Conservation (phyloP, 169 alveolate species). For the Eimeria brunetti region DNA sequence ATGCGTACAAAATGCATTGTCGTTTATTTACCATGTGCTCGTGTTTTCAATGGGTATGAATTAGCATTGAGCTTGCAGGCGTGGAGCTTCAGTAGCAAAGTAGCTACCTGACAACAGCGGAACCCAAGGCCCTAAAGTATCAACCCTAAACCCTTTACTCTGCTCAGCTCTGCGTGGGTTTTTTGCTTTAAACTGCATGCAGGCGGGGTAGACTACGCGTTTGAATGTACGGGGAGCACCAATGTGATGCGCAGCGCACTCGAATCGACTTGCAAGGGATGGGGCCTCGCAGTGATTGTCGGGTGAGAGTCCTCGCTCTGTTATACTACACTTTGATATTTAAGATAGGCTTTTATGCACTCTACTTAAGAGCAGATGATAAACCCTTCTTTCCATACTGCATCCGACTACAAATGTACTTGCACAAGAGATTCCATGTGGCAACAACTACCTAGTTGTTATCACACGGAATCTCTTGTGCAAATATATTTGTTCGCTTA, state of each 20-base stretch:
- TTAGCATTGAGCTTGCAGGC: background rate
- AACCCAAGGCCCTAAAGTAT: background rate
- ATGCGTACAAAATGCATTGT: background rate
- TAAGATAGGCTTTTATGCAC: background rate
- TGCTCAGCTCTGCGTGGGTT: background rate
- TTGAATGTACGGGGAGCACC: constrained; percentile 92
- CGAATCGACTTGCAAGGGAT: constrained; percentile 89
- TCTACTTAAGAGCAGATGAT: background rate
- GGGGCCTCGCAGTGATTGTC: constrained; percentile 88
- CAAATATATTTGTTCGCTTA: too few species aligned
- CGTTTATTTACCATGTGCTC: background rate
- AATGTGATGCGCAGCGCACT: constrained; percentile 89
- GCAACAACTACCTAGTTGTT: background rate
- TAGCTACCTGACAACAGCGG: background rate
- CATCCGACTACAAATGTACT: background rate
- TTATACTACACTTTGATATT: background rate
- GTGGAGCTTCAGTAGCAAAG: background rate
- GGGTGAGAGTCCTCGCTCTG: constrained; percentile 82
- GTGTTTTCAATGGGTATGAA: background rate
- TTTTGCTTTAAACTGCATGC: background rate
- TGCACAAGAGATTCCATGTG: background rate
- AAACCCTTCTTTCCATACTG: background rate
- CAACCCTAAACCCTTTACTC: background rate
- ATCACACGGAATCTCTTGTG: too few species aligned
- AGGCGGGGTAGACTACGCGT: constrained; percentile 91